Base-by-base conservation (phyloP, 768 basidiomycete species). In the Boletus sensibilis region DNA sequence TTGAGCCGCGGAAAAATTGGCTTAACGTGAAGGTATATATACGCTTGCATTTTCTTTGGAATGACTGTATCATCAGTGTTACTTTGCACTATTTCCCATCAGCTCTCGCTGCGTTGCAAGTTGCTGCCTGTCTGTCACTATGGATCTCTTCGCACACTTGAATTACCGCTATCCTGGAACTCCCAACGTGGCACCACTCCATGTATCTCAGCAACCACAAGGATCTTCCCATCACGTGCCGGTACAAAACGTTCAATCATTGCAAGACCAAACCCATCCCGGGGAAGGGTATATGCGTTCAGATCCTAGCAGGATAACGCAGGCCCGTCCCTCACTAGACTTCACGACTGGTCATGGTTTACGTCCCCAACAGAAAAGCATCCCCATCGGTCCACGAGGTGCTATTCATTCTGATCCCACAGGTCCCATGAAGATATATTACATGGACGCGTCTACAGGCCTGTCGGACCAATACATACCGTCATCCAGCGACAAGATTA, bases 401-500 rank as follows among this genome's bases (percentile, higher is more conserved):
- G 18, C 10, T 20, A 5, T 23, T 44, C 49, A 42, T 34, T 39
- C 42, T 16, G 45, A 39, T 40, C 20, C 51, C 18, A 5, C 44
- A 23, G 16, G 20, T 18, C 38, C 48, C 40, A 38, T 23, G n/a
- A 52, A 34, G 20, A 8, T 25, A 9, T 35, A 29, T 52, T 39
- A 34, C 40, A n/a, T 42, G 25, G 33, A 35, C 43, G 40, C 35
- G 9, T 51, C 47, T 34, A 33, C 37, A 14, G 45, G 57, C 47
- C 21, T 53, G 13, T 50, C 58, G 21, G 67, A 68, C 23, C 68
- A 61, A 50, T 68, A 69, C 34, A 47, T 67, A 39, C 67, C 67
- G 11, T 68, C 67, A 27, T 68, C 67, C 14, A 65, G 56, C 49
- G 67, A 68, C 65, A 68, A 53, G 53, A 60, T 68, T 39, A 68